Evolutionary conservation across 2,329 filamentous ascomycete genomes (phyloP).

Genomic region (Penicillium griseofulvum): DNA sequence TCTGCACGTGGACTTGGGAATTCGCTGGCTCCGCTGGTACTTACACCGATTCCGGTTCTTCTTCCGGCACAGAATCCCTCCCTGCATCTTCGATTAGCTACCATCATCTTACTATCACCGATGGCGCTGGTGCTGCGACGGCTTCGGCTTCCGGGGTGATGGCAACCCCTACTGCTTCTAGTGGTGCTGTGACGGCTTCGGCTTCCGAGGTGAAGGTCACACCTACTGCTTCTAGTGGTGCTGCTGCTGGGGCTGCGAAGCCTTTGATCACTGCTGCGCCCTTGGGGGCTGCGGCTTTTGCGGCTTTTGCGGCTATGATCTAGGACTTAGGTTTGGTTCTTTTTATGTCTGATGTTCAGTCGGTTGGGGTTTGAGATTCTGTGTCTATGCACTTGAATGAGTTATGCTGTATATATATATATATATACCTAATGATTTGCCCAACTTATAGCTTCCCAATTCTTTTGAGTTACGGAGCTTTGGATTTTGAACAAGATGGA

Average conservation of each 20-base stretch:
- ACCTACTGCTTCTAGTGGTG: not conserved
- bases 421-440: not conserved
- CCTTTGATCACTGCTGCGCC: constrained; percentile 5
- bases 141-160: not conserved
- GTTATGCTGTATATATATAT: not conserved
- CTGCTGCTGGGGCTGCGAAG: not conserved
- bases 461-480: not conserved
- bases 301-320: constrained; percentile 8
- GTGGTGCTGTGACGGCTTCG: constrained; percentile 6
- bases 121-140: constrained; percentile 6
- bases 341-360: not conserved
- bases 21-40: not conserved
- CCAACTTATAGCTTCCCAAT: too few species aligned
- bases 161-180: not conserved
- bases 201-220: not conserved
- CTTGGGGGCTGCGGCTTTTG: constrained; percentile 4
- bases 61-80: not conserved
- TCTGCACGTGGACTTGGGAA: not conserved
- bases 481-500: too few species aligned
- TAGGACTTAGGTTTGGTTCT: not conserved
- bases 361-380: not conserved
- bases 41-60: not conserved
- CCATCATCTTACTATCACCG: not conserved
- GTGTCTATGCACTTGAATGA: not conserved
- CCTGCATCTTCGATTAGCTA: not conserved